Evolutionary conservation across 495 filamentous ascomycete genomes (phyloP), one percentile per base, ranked within the genome.

Genomic region (Pseudevernia furfuracea): DNA sequence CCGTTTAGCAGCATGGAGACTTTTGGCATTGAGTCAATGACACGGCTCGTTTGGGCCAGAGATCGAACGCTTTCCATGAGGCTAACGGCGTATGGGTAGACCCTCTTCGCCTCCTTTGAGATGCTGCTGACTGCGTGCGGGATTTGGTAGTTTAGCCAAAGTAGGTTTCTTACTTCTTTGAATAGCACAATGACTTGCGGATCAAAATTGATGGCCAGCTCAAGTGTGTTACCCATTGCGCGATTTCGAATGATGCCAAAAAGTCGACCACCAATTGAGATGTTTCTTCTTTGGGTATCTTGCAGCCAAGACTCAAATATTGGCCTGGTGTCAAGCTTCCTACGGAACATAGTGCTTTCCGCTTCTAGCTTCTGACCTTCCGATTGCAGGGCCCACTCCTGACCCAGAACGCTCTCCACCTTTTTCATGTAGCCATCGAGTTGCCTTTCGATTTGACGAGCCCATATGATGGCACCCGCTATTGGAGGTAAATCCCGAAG

Each of bases 51-150:
- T 75, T 99, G 94, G 5, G 89, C 80, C 70, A 92, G 86, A 0
- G 91, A 97, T 57, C 91, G 84, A 14, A 96, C 89, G 70, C 89
- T 96, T 76, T 99, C 94, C 92, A 99, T 99, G 69, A 99, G 75
- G 70, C 92, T 97, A 63, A 97, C 92, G 25, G 94, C 94, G 71
- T 92, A 97, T 3, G 94, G 94, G 71, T 99, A 99, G 14, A 97
- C 94, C 44, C 93, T 84, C 73, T 95, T 96, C 1, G 94, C 95
- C 71, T 97, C 94, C 75, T 96, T 97, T 4, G 94, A 95, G 66
- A 95, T 88, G 68, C 90, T 97, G 81, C 86, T 96, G 70, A 99
- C 87, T 2, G 87, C 81, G 77, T 97, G 94, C 32, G 95, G 94
- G 36, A 99, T 89, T 60, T 88, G 85, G 73, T 89, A 97, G 70